Evolutionary conservation across 2,329 filamentous ascomycete species (phyloP), one percentile per base, ranked within the genome.

Genomic region (Colletotrichum sp.): DNA sequence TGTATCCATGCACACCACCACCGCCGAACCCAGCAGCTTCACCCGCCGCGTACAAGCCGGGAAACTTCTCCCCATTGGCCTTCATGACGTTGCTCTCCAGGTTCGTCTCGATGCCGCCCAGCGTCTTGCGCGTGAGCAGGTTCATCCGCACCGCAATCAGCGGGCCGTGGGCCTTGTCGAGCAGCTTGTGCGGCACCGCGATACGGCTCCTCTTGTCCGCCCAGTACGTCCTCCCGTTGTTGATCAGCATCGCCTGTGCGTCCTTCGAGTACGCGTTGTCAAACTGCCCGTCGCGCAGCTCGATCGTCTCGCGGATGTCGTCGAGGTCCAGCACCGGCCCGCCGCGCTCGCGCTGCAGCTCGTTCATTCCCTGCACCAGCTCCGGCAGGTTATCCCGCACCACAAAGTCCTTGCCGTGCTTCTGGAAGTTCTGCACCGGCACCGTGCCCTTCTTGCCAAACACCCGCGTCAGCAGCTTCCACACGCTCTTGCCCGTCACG

Each of bases 1-100:
- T 91, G 79, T 93, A 92, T 0, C 91, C 91, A 78, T 93, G 91
- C 1, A 92, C 89, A 18, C 91, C 91, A 3, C 91, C 91, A 3
- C 91, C 91, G 0, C 91, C 91, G 73, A 93, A 93, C 0, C 91
- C 91, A 0, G 91, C 90, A 2, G 85, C 90, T 80, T 93, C 91
- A 8, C 91, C 91, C 0, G 91, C 91, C 1, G 91, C 90, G 71
- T 92, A 93, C 16, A 93, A 79, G 0, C 90, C 90, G 0, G 88
- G 85, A 79, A 92, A 92, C 9, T 80, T 82, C 12, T 84, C 84
- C 8, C 90, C 90, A 30, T 88, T 84, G 2, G 84, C 80, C 66
- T 83, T 85, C 85, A 92, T 89, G 3, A 91, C 91, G 30, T 90
- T 89, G 77, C 90, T 91, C 44, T 86, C 80, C 26, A 93, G 81